phyloP scores from a whole-genome alignment of 164 flowering plant genomes.

The Kalanchoe fedtschenkoi region DNA sequence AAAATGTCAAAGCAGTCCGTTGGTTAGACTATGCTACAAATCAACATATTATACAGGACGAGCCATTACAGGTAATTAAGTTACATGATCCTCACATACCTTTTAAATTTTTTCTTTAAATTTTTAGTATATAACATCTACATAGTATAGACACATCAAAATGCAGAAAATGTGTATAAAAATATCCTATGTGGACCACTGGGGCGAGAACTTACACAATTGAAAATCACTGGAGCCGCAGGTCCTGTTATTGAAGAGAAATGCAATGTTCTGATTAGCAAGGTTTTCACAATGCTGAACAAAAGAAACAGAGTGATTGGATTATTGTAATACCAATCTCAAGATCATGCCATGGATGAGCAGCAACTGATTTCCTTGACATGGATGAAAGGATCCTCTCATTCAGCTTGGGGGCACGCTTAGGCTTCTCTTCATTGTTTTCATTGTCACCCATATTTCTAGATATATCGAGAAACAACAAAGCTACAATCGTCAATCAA shows the following conservation, averaged over 20 bases:
- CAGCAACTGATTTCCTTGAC: conserved; percentile 5
- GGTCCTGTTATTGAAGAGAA: conserved; percentile 44
- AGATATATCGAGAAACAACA: neutral
- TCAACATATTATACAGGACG: no score
- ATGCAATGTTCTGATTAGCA: neutral
- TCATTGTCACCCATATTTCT: neutral
- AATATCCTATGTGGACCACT: no score
- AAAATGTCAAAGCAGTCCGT: no score
- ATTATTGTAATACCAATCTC: neutral
- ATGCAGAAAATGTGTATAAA: no score
- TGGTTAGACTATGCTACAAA: no score
- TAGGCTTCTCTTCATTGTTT: neutral
- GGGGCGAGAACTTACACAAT: conserved; percentile 44
- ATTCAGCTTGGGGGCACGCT: neutral
- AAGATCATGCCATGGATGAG: conserved; percentile 4
- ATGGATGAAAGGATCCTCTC: conserved; percentile 4
- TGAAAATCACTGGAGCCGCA: conserved; percentile 68
- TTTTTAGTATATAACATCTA: no score
- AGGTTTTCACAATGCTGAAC: neutral
- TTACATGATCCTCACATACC: no score
- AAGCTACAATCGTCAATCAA: neutral
- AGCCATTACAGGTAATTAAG: no score
- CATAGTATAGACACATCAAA: no score
- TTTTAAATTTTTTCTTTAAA: no score
- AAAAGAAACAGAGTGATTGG: neutral